A percentile compares a stretch with the other conserved stretches of the same genome.
These are phyloP conservation scores for Xylaria sp. DNA, from an alignment of 2,329 filamentous ascomycete species.

Conservation along the genomic window DNA sequence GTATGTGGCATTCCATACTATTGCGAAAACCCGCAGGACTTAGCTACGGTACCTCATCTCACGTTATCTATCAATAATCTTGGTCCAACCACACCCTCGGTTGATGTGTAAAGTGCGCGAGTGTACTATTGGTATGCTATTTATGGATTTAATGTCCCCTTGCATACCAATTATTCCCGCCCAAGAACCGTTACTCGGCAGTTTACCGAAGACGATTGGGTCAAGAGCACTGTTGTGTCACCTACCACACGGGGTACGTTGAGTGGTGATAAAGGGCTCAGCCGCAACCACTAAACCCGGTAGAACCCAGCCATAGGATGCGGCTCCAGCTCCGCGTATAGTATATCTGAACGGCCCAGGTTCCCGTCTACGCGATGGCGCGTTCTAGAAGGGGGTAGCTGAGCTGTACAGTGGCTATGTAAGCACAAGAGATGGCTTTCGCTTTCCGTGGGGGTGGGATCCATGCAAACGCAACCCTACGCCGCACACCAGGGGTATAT, in stretches of 20 bases:
- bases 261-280: constrained; percentile 9
- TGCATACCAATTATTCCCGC: constrained; percentile 12
- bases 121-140: constrained; percentile 16
- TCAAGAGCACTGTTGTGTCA: constrained; percentile 11
- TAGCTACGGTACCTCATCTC: constrained; percentile 18
- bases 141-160: constrained; percentile 12
- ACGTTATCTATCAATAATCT: constrained; percentile 28
- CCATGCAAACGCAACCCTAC: constrained; percentile 1
- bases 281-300: constrained; percentile 19
- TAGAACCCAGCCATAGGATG: background rate
- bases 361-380: constrained; percentile 8
- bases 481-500: background rate
- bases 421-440: constrained; percentile 8
- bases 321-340: constrained; percentile 20
- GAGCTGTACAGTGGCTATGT: background rate
- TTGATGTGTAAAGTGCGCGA: constrained; percentile 7
- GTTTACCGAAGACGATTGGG: constrained; percentile 2
- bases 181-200: constrained; percentile 11
- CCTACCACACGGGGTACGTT: background rate
- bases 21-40: constrained; percentile 12
- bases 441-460: constrained; percentile 21
- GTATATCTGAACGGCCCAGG: background rate
- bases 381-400: constrained; percentile 12
- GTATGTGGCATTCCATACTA: constrained; percentile 16
- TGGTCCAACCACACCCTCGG: background rate